Evolutionary conservation across 768 basidiomycete genomes (phyloP).

Genomic region (Russula brevipes): DNA sequence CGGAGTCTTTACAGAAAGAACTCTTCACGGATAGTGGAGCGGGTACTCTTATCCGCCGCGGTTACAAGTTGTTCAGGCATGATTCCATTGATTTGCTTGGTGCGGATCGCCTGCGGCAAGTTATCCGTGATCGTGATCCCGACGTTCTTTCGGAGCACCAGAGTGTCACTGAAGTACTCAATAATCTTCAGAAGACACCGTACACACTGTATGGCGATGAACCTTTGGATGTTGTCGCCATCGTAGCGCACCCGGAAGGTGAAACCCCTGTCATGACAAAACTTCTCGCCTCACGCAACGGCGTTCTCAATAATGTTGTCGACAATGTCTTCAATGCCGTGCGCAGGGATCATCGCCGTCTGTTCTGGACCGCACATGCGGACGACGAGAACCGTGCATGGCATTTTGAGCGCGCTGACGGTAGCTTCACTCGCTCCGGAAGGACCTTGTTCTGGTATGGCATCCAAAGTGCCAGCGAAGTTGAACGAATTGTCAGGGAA

Average conservation of each 20-base stretch:
- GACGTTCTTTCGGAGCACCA: constrained; percentile 78
- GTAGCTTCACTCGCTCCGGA: constrained; percentile 92
- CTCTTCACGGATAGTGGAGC: constrained; percentile 98
- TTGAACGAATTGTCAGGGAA: constrained; percentile 74
- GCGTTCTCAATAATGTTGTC: constrained; percentile 88
- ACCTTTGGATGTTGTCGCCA: constrained; percentile 89
- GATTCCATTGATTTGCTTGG: constrained; percentile 75
- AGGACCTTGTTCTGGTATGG: constrained; percentile 98
- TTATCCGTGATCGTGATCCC: constrained; percentile 93
- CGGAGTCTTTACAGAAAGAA: constrained; percentile 90
- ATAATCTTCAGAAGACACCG: constrained; percentile 71
- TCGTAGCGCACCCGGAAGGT: constrained; percentile 87
- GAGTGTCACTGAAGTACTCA: constrained; percentile 84
- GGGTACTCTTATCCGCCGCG: constrained; percentile 95
- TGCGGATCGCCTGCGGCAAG: constrained; percentile 89
- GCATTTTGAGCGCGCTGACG: constrained; percentile 99
- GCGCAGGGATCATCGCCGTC: constrained; percentile 85
- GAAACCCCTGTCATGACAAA: constrained; percentile 91
- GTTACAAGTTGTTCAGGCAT: constrained; percentile 96
- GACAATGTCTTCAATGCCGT: constrained; percentile 98
- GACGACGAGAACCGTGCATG: constrained; percentile 97
- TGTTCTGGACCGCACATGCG: constrained; percentile 97
- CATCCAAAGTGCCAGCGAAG: constrained; percentile 83
- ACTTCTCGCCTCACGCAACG: constrained; percentile 80
- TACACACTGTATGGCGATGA: constrained; percentile 99